Evolutionary conservation across 768 basidiomycete species (phyloP).

Genomic region (Amanita jacksonii): DNA sequence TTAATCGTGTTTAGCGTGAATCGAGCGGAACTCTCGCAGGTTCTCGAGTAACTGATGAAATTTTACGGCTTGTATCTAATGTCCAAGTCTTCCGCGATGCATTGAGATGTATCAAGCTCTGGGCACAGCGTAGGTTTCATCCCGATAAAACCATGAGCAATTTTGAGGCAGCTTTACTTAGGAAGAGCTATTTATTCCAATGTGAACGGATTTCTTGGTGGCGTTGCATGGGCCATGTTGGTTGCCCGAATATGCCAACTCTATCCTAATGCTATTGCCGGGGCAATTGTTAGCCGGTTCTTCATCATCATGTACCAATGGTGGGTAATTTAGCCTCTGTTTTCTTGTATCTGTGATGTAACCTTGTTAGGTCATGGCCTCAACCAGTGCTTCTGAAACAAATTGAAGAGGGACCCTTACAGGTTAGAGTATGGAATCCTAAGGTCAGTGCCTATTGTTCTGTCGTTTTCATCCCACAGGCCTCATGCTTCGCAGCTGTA

Average conservation of each 20-base stretch:
- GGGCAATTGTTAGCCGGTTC: slow-evolving; percentile 94
- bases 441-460: slow-evolving; percentile 45
- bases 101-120: slow-evolving; percentile 91
- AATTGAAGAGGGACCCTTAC: slow-evolving; percentile 90
- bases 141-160: not conserved
- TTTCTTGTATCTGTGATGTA: slow-evolving; percentile 6
- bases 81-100: slow-evolving; percentile 92
- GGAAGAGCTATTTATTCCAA: slow-evolving; percentile 97
- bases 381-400: slow-evolving; percentile 95
- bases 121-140: slow-evolving; percentile 76
- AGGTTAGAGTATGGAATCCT: slow-evolving; percentile 97
- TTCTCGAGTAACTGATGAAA: slow-evolving; percentile 92
- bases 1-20: not conserved
- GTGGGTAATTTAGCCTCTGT: slow-evolving; percentile 31
- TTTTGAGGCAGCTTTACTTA: slow-evolving; percentile 20
- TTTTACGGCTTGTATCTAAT: slow-evolving; percentile 89
- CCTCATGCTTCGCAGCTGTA: slow-evolving; percentile 49
- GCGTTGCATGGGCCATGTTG: slow-evolving; percentile 97
- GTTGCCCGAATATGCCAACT: slow-evolving; percentile 99
- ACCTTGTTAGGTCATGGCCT: slow-evolving; percentile 80
- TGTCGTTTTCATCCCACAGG: not conserved
- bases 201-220: slow-evolving; percentile 94
- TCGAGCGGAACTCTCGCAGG: slow-evolving; percentile 36
- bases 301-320: slow-evolving; percentile 99
- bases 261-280: slow-evolving; percentile 90